Percentiles rank a stretch among this genome's conserved stretches.
Evolutionary conservation across 2,329 filamentous ascomycete genomes (phyloP).

Genomic region (Fusarium bactridioides): DNA sequence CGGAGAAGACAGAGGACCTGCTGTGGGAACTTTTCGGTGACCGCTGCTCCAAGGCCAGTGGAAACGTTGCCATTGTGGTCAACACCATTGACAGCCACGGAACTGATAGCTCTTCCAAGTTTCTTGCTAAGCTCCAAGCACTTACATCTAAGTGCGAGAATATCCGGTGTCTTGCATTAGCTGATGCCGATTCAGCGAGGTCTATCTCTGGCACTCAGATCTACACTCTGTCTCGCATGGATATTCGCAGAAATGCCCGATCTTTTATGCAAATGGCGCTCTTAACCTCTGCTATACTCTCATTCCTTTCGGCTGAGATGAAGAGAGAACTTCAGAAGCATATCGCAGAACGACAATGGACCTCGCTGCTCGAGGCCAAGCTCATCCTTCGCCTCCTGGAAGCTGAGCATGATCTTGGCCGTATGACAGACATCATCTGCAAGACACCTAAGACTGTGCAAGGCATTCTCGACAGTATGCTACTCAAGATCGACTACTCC

Average conservation of each 20-base stretch:
- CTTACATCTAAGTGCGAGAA: background rate
- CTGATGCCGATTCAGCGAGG: background rate
- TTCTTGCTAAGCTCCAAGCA: background rate
- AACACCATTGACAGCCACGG: background rate
- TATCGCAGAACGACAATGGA: background rate
- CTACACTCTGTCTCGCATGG: background rate
- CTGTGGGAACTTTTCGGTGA: background rate
- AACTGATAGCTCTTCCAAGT: background rate
- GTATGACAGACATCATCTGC: background rate
- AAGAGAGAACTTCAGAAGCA: background rate
- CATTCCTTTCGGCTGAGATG: background rate
- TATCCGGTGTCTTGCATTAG: background rate
- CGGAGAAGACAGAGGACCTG: background rate
- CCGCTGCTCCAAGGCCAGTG: background rate
- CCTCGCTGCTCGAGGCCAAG: background rate
- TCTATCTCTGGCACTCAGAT: background rate
- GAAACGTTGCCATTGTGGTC: background rate
- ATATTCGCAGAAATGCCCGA: background rate
- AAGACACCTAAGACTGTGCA: background rate
- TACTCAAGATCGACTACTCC: background rate
- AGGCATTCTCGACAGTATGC: background rate
- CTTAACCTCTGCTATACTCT: background rate
- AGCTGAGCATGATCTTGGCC: background rate
- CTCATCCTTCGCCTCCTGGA: background rate
- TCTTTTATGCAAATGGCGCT: background rate